Conservation (phyloP, 352 stramenopile genomes). For the Globisporangium parvum region DNA sequence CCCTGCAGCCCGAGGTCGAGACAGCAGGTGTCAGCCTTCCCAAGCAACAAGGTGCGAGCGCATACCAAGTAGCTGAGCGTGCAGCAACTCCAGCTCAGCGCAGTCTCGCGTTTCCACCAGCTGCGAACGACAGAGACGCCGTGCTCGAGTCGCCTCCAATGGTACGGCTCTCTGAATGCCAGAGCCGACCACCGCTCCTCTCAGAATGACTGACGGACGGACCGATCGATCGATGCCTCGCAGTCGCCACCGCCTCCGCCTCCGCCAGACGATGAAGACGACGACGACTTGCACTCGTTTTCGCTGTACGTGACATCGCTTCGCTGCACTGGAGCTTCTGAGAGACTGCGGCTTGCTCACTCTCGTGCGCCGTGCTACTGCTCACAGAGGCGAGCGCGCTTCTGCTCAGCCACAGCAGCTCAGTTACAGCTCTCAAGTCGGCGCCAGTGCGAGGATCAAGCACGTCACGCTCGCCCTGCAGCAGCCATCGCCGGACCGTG, state of each 20-base stretch:
- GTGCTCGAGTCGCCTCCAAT: background rate
- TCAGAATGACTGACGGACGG: background rate
- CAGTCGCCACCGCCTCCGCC: constrained; percentile 46
- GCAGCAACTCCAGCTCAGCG: background rate
- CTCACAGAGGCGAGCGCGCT: background rate
- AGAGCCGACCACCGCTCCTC: background rate
- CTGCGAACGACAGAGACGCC: background rate
- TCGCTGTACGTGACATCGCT: constrained; percentile 8
- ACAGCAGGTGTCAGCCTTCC: too few species aligned
- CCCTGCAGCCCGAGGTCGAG: background rate
- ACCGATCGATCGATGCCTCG: background rate
- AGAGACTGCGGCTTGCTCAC: background rate
- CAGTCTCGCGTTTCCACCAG: too few species aligned
- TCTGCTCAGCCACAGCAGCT: background rate
- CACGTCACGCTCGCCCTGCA: too few species aligned
- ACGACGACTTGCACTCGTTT: constrained; percentile 25
- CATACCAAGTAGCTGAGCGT: background rate
- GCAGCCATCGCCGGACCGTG: background rate
- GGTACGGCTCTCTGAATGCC: background rate
- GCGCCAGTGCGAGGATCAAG: background rate
- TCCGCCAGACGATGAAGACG: constrained; percentile 38
- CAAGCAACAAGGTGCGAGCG: background rate
- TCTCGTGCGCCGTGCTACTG: background rate
- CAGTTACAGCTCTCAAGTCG: too few species aligned
- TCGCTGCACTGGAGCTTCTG: background rate